phyloP scores from a whole-genome alignment of 2,329 filamentous ascomycete genomes.

The Colletotrichum tropicale region DNA sequence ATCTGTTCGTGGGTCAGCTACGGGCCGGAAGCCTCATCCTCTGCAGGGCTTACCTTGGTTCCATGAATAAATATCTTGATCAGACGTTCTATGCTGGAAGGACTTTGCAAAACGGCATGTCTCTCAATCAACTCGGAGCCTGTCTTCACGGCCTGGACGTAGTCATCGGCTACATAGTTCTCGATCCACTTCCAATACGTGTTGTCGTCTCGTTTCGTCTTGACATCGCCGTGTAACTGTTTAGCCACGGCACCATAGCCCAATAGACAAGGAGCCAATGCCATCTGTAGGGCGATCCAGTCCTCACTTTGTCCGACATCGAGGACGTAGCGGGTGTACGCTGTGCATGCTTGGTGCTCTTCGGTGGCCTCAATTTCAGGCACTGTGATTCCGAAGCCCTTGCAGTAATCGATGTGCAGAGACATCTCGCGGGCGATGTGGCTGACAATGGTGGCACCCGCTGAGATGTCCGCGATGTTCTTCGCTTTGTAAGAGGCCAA shows the following conservation, averaged over 20 bases:
- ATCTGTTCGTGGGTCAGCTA: conserved; percentile 37
- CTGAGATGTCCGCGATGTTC: conserved; percentile 72
- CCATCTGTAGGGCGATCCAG: conserved; percentile 85
- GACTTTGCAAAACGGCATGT: conserved; percentile 74
- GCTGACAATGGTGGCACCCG: conserved; percentile 72
- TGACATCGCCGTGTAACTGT: conserved; percentile 67
- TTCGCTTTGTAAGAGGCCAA: conserved; percentile 86
- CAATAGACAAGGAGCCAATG: conserved; percentile 85
- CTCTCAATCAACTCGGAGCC: conserved; percentile 79
- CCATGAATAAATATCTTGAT: conserved; percentile 85
- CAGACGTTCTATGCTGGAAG: conserved; percentile 78
- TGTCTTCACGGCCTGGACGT: conserved; percentile 71
- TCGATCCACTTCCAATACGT: conserved; percentile 90
- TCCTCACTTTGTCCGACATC: conserved; percentile 89
- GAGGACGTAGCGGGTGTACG: conserved; percentile 84
- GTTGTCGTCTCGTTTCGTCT: conserved; percentile 69
- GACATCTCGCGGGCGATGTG: conserved; percentile 82
- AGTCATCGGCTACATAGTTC: conserved; percentile 85
- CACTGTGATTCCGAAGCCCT: conserved; percentile 76
- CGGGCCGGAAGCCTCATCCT: background rate
- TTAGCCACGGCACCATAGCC: conserved; percentile 84
- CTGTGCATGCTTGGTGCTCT: conserved; percentile 81
- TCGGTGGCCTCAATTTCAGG: conserved; percentile 74
- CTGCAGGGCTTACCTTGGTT: conserved; percentile 67
- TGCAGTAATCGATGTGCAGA: conserved; percentile 83